Percentiles rank a stretch among this genome's conserved stretches.
These are phyloP conservation scores for Nemania sp. DNA, from an alignment of 2,329 filamentous ascomycete genomes.

Conservation along the genomic window DNA sequence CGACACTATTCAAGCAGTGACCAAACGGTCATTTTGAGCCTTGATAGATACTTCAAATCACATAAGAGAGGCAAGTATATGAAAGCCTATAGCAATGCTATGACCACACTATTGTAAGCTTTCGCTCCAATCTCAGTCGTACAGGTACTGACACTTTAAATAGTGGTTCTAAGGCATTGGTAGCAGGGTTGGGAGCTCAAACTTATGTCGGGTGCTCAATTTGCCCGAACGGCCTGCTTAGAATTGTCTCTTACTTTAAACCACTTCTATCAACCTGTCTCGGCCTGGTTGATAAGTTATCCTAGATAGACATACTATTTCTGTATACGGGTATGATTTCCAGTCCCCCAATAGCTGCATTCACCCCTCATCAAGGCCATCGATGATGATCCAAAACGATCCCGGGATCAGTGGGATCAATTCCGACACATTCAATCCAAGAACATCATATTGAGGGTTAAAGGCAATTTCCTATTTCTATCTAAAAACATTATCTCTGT, in stretches of 20 bases:
- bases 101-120: slow-evolving; percentile 20
- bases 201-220: slow-evolving; percentile 22
- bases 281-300: too few species aligned
- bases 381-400: too few species aligned
- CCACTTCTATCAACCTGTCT: not conserved
- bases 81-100: slow-evolving; percentile 4
- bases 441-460: too few species aligned
- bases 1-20: slow-evolving; percentile 21
- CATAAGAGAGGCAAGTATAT: slow-evolving; percentile 10
- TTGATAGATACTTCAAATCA: slow-evolving; percentile 8
- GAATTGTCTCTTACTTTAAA: slow-evolving; percentile 23
- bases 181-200: not conserved
- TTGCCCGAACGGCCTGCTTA: slow-evolving; percentile 6
- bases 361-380: too few species aligned
- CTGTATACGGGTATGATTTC: not conserved
- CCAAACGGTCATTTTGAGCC: not conserved
- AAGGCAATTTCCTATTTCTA: too few species aligned
- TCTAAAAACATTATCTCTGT: too few species aligned
- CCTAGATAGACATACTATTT: not conserved
- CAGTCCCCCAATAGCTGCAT: too few species aligned
- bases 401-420: too few species aligned
- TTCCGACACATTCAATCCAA: too few species aligned
- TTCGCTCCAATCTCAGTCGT: not conserved
- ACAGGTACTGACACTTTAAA: not conserved
- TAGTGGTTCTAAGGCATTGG: slow-evolving; percentile 9